A percentile compares a stretch with the other conserved stretches of the same genome.
These are phyloP conservation scores for Nasturtium officinale DNA, from an alignment of 345 rosid genomes.

Conservation along the genomic window DNA sequence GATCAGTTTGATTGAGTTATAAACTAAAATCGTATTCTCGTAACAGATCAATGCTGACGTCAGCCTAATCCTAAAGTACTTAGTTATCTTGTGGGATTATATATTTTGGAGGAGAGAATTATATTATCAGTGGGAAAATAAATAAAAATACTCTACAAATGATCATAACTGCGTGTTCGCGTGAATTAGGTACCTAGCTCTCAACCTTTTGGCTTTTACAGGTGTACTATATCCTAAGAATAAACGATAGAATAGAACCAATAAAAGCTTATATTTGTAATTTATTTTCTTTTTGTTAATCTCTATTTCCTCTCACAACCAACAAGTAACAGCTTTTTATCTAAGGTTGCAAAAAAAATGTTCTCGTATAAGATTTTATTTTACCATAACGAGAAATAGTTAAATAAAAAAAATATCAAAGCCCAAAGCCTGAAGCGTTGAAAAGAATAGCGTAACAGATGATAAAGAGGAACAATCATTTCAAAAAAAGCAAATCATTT, in stretches of 20 bases:
- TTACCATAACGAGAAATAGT: not conserved
- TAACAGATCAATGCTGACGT: constrained; percentile 33
- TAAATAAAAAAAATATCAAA: not conserved
- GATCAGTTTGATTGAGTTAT: constrained; percentile 20
- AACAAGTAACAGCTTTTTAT: not conserved
- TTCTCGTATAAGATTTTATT: not conserved
- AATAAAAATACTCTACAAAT: not conserved
- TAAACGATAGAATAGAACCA: constrained; percentile 10
- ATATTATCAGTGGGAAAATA: not conserved
- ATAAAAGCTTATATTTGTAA: constrained; percentile 1
- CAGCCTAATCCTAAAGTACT: constrained; percentile 16
- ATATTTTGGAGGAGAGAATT: not conserved
- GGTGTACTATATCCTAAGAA: constrained; percentile 36
- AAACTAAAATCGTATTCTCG: constrained; percentile 23
- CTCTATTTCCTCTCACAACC: constrained; percentile 4
- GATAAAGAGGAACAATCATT: constrained; percentile 37
- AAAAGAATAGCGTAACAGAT: constrained; percentile 27
- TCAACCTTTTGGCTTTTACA: constrained; percentile 8
- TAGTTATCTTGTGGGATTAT: not conserved
- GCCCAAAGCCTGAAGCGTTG: constrained; percentile 3
- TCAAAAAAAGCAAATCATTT: constrained; percentile 38
- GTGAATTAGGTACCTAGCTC: constrained; percentile 14
- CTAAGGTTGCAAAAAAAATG: not conserved
- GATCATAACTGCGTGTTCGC: constrained; percentile 15
- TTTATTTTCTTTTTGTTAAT: constrained; percentile 4